phyloP scores from a whole-genome alignment of 2,329 filamentous ascomycete species.

The Ascochyta koolunga region DNA sequence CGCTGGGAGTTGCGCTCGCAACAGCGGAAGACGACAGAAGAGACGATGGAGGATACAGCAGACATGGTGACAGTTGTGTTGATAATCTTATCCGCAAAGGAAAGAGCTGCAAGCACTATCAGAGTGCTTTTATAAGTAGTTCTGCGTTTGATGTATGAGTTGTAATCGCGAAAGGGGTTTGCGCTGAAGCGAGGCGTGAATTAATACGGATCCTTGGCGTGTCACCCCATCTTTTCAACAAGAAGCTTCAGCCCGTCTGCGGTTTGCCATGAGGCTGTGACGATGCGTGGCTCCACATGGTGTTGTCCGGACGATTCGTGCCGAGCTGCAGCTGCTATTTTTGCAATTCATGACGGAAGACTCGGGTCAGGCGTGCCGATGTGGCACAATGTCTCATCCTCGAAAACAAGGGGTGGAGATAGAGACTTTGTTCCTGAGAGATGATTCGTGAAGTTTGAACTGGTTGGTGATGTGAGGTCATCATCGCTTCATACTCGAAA shows the following conservation, averaged over 20 bases:
- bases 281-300: conserved; percentile 18
- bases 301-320: conserved; percentile 1
- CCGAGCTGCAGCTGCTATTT: conserved; percentile 14
- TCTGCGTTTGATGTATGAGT: neutral
- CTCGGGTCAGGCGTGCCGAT: conserved; percentile 13
- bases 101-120: neutral
- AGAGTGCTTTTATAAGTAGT: neutral
- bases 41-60: conserved; percentile 6
- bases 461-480: conserved; percentile 1
- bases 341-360: conserved; percentile 5
- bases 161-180: neutral
- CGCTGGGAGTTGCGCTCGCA: conserved; percentile 19
- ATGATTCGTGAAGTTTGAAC: neutral
- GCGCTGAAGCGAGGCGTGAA: neutral
- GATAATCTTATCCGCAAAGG: too few relatives aligned
- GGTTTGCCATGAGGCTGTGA: conserved; percentile 13
- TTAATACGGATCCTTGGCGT: conserved; percentile 6
- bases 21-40: conserved; percentile 21
- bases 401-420: neutral
- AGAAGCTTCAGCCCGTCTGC: neutral
- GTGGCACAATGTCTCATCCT: conserved; percentile 8
- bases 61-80: conserved; percentile 20
- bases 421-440: neutral
- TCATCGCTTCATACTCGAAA: conserved; percentile 6
- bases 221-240: conserved; percentile 3